Evolutionary conservation across 164 flowering plant species (phyloP), one percentile per base, ranked within the genome.

Genomic region (Piper longum): DNA sequence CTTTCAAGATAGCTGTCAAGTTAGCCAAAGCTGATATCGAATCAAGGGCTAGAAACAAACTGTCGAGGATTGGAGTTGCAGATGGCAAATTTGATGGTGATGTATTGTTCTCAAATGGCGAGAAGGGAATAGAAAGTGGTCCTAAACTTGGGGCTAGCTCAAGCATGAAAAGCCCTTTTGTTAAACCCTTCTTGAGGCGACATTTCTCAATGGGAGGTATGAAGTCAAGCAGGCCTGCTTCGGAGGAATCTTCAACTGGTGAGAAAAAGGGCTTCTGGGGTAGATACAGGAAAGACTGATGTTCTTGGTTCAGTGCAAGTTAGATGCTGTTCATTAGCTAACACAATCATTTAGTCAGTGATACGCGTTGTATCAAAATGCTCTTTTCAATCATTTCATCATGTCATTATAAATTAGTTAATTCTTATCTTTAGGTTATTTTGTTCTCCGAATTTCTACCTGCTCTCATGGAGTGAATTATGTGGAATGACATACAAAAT

Each of bases 141-240:
- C 74, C 79, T 11, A 91, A 77, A 70, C 66, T 80, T 77, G 78
- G 72, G 43, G 42, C 88, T 17, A 81, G 85, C 69, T 78, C 87
- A 57, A 86, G 89, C 64, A 42, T 67, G 66, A 79, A 73, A 71
- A 74, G 78, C 63, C 81, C 89, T 18, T 71, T 71, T 7, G 79
- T 71, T 16, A 85, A 73, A 77, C 91, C 91, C 4, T 89, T 87
- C 73, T 79, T 86, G 77, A 84, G 65, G 69, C 77, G 93, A 17
- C 96, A 83, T 59, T 91, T 91, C 65, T 87, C 93, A 4, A 75
- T 91, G 44, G 67, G 96, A 18, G 67, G 95, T 16, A 76, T 83
- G 2, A 85, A 79, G 62, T 65, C 78, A 54, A 66, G 63, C 64
- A 77, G 78, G 64, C 71, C 84, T 42, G 45, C 76, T 39, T 65